Evolutionary conservation across 164 flowering plant genomes (phyloP), one percentile per base, ranked within the genome.

Genomic region (Chloranthus sessilifolius): DNA sequence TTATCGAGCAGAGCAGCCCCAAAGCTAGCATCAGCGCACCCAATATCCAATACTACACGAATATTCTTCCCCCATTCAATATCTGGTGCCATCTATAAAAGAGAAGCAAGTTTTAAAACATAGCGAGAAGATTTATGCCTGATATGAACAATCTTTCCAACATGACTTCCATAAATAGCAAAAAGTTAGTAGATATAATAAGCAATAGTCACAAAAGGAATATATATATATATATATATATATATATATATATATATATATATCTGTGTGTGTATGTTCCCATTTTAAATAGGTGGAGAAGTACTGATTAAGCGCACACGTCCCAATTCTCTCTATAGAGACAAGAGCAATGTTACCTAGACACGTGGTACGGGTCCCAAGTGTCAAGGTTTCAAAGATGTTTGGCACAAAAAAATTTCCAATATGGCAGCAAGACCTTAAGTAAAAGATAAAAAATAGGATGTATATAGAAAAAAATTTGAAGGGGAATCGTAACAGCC

Each of bases 61-160:
- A 92, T 78, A 58, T 83, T 88, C 70, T 88, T 88, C 26, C 98
- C 98, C 96, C 96, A 92, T 61, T 92, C 98, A 59, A 92, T 85
- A 59, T 92, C 98, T 47, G 98, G 98, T 53, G 82, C 96, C 88
- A 79, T 88, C 98, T 92, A 72, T 21, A 28, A 54, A 59, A 53
- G 12, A 52, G 56, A 61, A 14, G 29, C 35, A 50, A 59, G 34
- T 50, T 31, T 26, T 25, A 48, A 27, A 50, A 34, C 42, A 29
- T 11, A 44, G 31, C 14, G 31, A 3, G 25, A 14, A 16, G 3
- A 46, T 20, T 2, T 25, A 20, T 12, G 28, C n/a, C 28, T n/a
- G 1, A 41, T n/a, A 27, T 52, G 3, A 53, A 41, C 2, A 17
- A 38, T n/a, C 29, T 16, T 19, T 28, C 24, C 5, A 29, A 28